Percentiles rank a stretch among this genome's conserved stretches.
These are phyloP conservation scores for Plasmodium relictum DNA, from an alignment of 169 alveolate species.

Conservation along the genomic window DNA sequence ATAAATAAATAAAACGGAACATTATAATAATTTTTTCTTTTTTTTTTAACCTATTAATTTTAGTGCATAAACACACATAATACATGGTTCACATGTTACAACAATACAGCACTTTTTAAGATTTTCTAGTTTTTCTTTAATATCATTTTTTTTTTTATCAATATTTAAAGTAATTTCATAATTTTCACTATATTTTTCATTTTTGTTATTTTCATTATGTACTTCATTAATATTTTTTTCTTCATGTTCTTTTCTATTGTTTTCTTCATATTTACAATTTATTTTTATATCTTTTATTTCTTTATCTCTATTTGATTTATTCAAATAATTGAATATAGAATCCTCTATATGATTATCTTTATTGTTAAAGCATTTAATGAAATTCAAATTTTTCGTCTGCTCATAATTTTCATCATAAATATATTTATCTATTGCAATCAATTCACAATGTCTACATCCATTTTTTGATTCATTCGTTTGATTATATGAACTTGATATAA, in stretches of 20 bases:
- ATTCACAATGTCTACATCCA: conserved; percentile 71
- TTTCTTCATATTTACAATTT: not conserved
- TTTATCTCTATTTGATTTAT: not conserved
- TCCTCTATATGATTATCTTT: conserved; percentile 31
- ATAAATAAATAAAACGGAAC: not conserved
- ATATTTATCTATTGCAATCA: conserved; percentile 69
- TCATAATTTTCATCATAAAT: conserved; percentile 68
- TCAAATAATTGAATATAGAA: conserved; percentile 28
- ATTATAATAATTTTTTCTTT: not conserved
- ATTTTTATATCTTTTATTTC: not conserved
- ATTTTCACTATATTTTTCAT: conserved; percentile 1
- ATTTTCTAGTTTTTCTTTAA: conserved; percentile 19
- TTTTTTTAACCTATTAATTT: conserved; percentile 75
- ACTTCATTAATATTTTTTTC: not conserved
- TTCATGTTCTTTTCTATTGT: not conserved
- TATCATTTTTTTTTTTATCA: conserved; percentile 22
- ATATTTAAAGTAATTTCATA: not conserved
- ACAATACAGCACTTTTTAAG: conserved; percentile 46
- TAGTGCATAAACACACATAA: conserved; percentile 91
- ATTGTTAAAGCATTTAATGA: conserved; percentile 65
- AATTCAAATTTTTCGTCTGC: conserved; percentile 38
- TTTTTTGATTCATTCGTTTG: conserved; percentile 64
- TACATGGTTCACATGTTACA: conserved; percentile 89
- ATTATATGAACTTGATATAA: conserved; percentile 54
- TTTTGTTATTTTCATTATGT: not conserved